These are phyloP conservation scores for Colletotrichum agaves DNA, from an alignment of 2,329 filamentous ascomycete genomes.

Conservation along the genomic window DNA sequence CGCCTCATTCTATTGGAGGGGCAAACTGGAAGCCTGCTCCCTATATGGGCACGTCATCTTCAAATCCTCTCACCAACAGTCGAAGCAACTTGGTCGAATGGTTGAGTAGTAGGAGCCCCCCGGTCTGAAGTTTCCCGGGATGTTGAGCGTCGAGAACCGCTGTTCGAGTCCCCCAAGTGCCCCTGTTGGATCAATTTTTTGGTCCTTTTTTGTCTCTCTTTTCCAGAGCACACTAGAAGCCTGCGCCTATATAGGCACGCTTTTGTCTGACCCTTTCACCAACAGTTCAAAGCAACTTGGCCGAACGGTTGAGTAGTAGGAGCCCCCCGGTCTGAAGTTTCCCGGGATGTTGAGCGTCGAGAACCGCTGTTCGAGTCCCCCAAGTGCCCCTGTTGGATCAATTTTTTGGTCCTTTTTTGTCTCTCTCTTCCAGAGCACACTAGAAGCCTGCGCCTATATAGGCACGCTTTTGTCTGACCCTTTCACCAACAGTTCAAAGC, in stretches of 20 bases:
- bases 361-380: background rate
- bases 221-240: background rate
- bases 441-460: background rate
- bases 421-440: background rate
- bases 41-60: background rate
- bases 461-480: background rate
- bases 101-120: background rate
- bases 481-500: background rate
- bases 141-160: background rate
- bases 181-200: background rate
- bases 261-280: background rate
- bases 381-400: background rate
- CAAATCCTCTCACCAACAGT: background rate
- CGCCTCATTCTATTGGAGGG: no score
- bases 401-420: background rate
- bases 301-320: background rate
- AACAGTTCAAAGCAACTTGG: background rate
- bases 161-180: background rate
- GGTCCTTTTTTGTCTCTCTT: background rate
- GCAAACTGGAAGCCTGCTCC: background rate
- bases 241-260: background rate
- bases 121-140: background rate
- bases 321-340: background rate
- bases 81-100: background rate
- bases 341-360: background rate